Percentiles rank a stretch among this genome's conserved stretches.
Conservation (phyloP, 2,329 filamentous ascomycete genomes). For the Westerdykella sp. region DNA sequence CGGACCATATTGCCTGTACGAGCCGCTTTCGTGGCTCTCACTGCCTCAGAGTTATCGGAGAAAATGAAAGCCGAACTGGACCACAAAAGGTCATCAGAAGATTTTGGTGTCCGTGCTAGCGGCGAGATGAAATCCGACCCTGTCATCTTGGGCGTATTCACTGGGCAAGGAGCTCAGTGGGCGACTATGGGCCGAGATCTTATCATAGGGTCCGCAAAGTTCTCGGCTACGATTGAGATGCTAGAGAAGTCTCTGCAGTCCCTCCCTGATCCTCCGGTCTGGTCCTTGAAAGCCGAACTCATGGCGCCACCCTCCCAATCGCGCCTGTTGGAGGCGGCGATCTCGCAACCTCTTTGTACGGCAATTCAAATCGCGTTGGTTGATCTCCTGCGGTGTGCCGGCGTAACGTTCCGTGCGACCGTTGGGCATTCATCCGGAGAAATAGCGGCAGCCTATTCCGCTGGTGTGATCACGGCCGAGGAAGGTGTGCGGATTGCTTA, state of each 20-base stretch:
- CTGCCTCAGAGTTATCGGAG: too few relatives aligned
- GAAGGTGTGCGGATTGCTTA: constrained; percentile 19
- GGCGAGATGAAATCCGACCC: too few relatives aligned
- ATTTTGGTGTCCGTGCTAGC: too few relatives aligned
- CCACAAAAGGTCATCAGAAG: too few relatives aligned
- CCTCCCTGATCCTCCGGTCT: constrained; percentile 7
- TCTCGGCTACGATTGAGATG: constrained; percentile 11
- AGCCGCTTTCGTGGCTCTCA: too few relatives aligned
- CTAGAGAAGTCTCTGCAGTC: constrained; percentile 13
- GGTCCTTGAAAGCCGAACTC: constrained; percentile 12
- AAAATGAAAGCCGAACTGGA: too few relatives aligned
- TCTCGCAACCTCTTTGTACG: constrained; percentile 33
- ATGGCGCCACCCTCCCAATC: neutral
- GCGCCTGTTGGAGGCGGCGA: constrained; percentile 9
- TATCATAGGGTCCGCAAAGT: constrained; percentile 11
- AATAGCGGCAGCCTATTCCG: constrained; percentile 36
- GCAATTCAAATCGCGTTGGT: constrained; percentile 33
- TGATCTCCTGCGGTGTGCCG: constrained; percentile 22
- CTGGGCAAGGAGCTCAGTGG: constrained; percentile 42
- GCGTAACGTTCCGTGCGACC: constrained; percentile 25
- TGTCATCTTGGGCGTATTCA: constrained; percentile 35
- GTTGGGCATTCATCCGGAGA: constrained; percentile 42
- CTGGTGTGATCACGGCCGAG: constrained; percentile 10
- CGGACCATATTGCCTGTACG: too few relatives aligned
- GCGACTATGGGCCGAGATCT: constrained; percentile 35